Conservation (phyloP, 1,284 basidiomycete genomes). For the Cryptococcus maquisensis region DNA sequence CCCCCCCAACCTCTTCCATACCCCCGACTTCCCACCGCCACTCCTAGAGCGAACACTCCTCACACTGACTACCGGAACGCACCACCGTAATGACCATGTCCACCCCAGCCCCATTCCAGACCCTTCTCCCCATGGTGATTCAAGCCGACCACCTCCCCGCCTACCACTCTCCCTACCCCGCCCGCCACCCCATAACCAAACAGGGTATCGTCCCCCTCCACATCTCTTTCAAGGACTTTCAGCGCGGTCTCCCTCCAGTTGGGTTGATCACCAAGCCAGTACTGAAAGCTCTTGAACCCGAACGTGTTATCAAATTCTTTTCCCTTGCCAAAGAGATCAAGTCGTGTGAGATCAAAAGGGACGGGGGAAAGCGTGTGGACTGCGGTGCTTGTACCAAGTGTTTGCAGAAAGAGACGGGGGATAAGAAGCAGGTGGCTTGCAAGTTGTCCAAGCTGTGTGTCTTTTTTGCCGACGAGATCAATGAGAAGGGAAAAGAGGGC, state of each 20-base stretch:
- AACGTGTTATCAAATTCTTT: constrained; percentile 1
- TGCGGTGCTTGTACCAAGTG: background rate
- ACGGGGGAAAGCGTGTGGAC: background rate
- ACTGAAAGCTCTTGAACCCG: constrained; percentile 9
- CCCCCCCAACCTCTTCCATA: no score
- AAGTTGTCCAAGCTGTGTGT: background rate
- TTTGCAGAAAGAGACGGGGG: background rate
- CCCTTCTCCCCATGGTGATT: constrained; percentile 59
- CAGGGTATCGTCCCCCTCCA: constrained; percentile 25
- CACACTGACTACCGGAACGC: no score
- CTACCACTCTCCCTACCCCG: background rate
- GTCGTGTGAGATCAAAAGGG: background rate
- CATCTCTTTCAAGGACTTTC: constrained; percentile 21
- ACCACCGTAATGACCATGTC: background rate
- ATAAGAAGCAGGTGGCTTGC: constrained; percentile 1
- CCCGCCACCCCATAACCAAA: constrained; percentile 12
- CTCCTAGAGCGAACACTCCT: no score
- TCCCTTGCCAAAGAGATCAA: background rate
- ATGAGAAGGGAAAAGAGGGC: constrained; percentile 2
- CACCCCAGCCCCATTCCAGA: background rate
- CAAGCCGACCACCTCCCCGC: constrained; percentile 61
- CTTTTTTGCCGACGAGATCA: constrained; percentile 7
- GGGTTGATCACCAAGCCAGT: constrained; percentile 18
- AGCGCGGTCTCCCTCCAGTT: constrained; percentile 13
- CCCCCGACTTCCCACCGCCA: no score